Evolutionary conservation across 345 rosid species (phyloP).

Genomic region (Dimocarpus longan): DNA sequence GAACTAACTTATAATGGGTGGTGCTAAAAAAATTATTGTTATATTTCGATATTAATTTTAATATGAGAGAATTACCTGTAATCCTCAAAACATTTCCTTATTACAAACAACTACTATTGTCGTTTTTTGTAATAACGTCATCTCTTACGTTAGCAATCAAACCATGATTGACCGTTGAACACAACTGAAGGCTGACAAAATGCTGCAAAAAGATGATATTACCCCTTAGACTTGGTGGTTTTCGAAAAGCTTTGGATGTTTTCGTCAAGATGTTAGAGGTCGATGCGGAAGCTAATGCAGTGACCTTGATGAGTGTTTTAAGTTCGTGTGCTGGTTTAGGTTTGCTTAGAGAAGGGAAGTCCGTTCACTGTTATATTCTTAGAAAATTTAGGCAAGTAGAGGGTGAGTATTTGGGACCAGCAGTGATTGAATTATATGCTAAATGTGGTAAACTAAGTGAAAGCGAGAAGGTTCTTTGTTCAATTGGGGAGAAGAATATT

Average conservation of each 20-base stretch:
- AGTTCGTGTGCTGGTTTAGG: conserved; percentile 64
- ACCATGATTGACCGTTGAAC: too few relatives aligned
- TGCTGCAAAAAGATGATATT: too few relatives aligned
- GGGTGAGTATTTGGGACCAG: conserved; percentile 56
- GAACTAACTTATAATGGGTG: too few relatives aligned
- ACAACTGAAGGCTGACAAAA: too few relatives aligned
- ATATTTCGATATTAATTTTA: too few relatives aligned
- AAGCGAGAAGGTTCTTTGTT: conserved; percentile 46
- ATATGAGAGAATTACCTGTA: too few relatives aligned
- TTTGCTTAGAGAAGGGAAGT: conserved; percentile 65
- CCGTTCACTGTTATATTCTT: conserved; percentile 64
- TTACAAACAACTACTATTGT: too few relatives aligned
- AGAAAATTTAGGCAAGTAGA: conserved; percentile 43
- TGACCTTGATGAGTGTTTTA: conserved; percentile 63
- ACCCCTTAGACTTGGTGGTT: conserved; percentile 48
- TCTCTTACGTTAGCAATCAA: too few relatives aligned
- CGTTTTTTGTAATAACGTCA: too few relatives aligned
- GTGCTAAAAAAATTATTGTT: too few relatives aligned
- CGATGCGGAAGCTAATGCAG: conserved; percentile 50
- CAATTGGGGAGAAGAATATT: conserved; percentile 50
- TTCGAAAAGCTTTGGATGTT: conserved; percentile 47
- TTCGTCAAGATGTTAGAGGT: conserved; percentile 56
- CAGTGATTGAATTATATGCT: conserved; percentile 65
- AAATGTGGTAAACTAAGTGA: conserved; percentile 49
- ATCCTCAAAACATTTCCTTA: too few relatives aligned